These are phyloP conservation scores for Fusarium proliferatum DNA, from an alignment of 2,329 filamentous ascomycete genomes.

Conservation along the genomic window DNA sequence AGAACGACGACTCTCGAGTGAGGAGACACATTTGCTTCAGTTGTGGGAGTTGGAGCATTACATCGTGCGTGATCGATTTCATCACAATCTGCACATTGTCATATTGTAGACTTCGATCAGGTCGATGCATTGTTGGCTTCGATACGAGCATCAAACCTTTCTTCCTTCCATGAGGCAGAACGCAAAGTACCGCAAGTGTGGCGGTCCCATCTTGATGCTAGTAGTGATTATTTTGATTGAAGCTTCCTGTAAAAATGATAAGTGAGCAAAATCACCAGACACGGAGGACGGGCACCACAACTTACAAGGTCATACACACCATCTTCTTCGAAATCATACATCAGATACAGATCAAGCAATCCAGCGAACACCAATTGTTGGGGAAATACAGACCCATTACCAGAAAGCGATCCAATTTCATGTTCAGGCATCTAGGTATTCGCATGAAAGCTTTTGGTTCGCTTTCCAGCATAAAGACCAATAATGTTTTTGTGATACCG, in stretches of 20 bases:
- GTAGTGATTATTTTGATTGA: background rate
- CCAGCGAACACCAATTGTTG: background rate
- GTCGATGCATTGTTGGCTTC: background rate
- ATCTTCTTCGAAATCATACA: background rate
- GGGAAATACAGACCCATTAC: background rate
- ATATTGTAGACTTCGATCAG: background rate
- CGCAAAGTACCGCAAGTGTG: background rate
- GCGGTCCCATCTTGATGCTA: background rate
- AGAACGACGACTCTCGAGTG: background rate
- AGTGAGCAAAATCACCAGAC: background rate
- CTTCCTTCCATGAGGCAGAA: background rate
- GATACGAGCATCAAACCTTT: background rate
- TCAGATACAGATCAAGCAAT: background rate
- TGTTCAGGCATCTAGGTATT: background rate
- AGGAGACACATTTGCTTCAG: background rate
- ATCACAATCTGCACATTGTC: background rate
- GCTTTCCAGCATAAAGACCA: background rate
- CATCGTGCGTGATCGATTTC: background rate
- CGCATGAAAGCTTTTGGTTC: background rate
- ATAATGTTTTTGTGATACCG: background rate
- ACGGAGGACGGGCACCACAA: background rate
- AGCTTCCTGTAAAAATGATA: background rate
- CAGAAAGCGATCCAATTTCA: background rate
- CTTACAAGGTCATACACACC: background rate
- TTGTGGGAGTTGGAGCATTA: background rate